Base-by-base conservation (phyloP, 1,284 basidiomycete species). In the Mycena sp. region DNA sequence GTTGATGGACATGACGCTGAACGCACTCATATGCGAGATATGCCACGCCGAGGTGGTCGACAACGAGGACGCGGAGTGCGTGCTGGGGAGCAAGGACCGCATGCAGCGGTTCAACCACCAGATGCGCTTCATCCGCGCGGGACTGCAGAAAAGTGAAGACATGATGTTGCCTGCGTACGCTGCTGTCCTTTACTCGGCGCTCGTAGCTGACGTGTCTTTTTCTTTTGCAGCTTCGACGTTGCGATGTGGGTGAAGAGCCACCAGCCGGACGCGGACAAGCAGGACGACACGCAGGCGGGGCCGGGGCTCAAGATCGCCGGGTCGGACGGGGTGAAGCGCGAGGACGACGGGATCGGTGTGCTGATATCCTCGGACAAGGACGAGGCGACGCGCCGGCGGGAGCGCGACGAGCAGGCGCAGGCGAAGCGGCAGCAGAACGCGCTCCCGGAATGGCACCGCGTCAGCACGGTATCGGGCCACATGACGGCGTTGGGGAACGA, bases 61-160 rank as follows among this genome's bases (percentile, higher is more conserved):
- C 77, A 96, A 98, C 72, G 96, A 98, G 77, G 90, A 95, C 71
- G 90, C 91, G 10, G 93, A 94, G 76, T 92, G 88, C 65, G 90
- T 94, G 16, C 82, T 84, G 63, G 91, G 92, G 16, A 94, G 90
- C 70, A 92, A 96, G 76, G 97, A 99, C 76, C 86, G 94, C 58
- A 97, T 99, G 93, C 93, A 95, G 77, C 83, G 95, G 63, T 96
- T 99, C 78, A 98, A 98, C 77, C 85, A 89, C 63, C 94, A 97
- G 76, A 96, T 96, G 78, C 86, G 89, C 44, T 91, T 91, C 68
- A 90, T 99, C 44, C 86, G 91, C 19, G 93, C 95, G 70, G 92
- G 94, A 5, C 78, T 99, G 69, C 90, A 94, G 72, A 90, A 90
- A 74, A 93, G 94, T 58, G 97, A 99, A 72, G 87, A 88, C n/a